Evolutionary conservation across 129 eudicot species (phyloP).

Genomic region (Helianthus annuus): DNA sequence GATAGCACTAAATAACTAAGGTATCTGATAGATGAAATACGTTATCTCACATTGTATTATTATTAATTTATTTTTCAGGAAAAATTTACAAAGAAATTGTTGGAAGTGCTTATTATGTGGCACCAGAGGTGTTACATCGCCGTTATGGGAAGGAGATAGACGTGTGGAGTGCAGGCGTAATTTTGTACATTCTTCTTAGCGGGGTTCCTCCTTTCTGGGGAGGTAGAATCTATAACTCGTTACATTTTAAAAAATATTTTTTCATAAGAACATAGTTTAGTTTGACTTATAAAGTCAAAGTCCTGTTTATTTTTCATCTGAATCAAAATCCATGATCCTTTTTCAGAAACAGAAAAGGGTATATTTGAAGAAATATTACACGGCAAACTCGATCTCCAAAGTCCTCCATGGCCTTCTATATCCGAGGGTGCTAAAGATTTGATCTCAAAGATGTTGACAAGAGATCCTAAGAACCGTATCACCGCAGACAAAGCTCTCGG

Average conservation of each 20-base stretch:
- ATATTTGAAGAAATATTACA: constrained; percentile 64
- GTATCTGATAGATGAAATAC: not conserved
- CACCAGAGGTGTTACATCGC: constrained; percentile 81
- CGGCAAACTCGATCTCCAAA: constrained; percentile 58
- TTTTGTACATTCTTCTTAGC: constrained; percentile 80
- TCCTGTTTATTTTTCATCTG: not conserved
- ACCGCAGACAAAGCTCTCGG: constrained; percentile 91
- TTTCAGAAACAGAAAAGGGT: constrained; percentile 71
- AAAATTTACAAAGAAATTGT: constrained; percentile 69
- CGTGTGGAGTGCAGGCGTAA: constrained; percentile 98
- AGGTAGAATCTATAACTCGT: constrained; percentile 40
- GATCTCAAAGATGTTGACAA: constrained; percentile 68
- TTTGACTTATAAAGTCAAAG: not conserved
- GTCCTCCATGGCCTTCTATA: constrained; percentile 83
- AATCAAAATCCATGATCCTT: not conserved
- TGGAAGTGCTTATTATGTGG: constrained; percentile 95
- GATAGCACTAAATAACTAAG: no score
- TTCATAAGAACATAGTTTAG: no score
- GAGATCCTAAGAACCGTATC: constrained; percentile 70
- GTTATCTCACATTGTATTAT: not conserved
- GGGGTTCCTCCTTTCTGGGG: constrained; percentile 99
- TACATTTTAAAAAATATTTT: not conserved
- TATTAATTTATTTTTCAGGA: constrained; percentile 38
- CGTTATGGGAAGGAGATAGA: constrained; percentile 95
- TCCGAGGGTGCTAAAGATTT: constrained; percentile 85